These are phyloP conservation scores for Bipolaris victoriae DNA, from an alignment of 2,329 filamentous ascomycete genomes.

Conservation along the genomic window DNA sequence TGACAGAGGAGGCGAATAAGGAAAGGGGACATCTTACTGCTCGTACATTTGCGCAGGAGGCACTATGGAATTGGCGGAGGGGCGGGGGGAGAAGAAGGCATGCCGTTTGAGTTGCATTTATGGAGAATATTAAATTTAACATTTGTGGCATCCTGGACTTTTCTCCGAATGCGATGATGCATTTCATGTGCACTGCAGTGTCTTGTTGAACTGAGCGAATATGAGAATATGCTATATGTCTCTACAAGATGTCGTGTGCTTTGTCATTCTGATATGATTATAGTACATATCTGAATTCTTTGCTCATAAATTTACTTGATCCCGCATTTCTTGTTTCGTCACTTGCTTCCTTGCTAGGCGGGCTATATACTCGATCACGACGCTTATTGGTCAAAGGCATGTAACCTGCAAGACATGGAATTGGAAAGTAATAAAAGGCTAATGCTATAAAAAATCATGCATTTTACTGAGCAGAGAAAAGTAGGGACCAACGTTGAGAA, in stretches of 20 bases:
- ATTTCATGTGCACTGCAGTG: too few species aligned
- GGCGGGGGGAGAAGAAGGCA: slow-evolving; percentile 68
- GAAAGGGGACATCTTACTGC: slow-evolving; percentile 78
- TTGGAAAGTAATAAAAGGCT: not conserved
- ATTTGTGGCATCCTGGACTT: too few species aligned
- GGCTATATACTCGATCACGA: not conserved
- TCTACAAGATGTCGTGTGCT: too few species aligned
- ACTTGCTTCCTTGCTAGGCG: not conserved
- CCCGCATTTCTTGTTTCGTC: too few species aligned
- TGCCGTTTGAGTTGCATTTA: slow-evolving; percentile 46
- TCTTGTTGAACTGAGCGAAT: too few species aligned
- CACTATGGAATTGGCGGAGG: slow-evolving; percentile 84
- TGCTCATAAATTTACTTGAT: too few species aligned
- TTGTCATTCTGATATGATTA: too few species aligned
- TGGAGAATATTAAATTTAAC: too few species aligned
- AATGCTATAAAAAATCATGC: not conserved
- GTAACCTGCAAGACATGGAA: not conserved
- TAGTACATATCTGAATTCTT: too few species aligned
- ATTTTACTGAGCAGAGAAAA: not conserved
- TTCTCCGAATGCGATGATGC: too few species aligned
- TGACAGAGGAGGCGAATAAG: slow-evolving; percentile 75
- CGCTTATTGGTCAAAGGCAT: not conserved
- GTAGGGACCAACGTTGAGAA: not conserved
- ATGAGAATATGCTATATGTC: too few species aligned
- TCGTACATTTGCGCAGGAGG: slow-evolving; percentile 84